Conservation (phyloP, 805 yeast species). For the Ogataea paradorogensis region DNA sequence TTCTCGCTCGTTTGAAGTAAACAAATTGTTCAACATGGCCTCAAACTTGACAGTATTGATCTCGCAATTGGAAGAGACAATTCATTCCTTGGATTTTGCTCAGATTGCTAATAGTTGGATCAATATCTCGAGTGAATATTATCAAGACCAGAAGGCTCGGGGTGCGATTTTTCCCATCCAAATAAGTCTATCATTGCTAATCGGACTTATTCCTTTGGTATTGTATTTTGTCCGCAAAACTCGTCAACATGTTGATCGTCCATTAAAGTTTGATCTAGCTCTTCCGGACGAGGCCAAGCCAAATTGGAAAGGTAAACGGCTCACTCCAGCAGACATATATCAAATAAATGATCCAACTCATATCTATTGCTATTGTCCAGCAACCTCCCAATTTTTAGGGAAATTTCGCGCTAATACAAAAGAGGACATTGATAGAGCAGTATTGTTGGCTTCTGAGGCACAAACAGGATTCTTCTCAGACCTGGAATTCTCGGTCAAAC, state of each 20-base stretch:
- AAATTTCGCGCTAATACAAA: constrained; percentile 60
- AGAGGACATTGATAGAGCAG: constrained; percentile 66
- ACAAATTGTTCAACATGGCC: constrained; percentile 5
- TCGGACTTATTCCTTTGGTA: constrained; percentile 25
- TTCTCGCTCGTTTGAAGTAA: constrained; percentile 4
- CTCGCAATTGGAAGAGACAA: constrained; percentile 23
- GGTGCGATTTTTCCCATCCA: constrained; percentile 27
- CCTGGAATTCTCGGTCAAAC: constrained; percentile 48
- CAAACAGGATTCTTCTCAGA: constrained; percentile 52
- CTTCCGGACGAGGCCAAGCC: constrained; percentile 78
- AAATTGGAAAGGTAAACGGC: constrained; percentile 88
- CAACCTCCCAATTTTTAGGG: constrained; percentile 89
- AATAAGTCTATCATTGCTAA: constrained; percentile 28
- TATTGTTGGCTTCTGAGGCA: constrained; percentile 51
- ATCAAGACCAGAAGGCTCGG: constrained; percentile 7
- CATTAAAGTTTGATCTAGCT: constrained; percentile 49
- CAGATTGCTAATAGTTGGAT: constrained; percentile 15
- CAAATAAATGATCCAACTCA: constrained; percentile 60
- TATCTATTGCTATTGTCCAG: constrained; percentile 91
- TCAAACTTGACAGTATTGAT: constrained; percentile 22
- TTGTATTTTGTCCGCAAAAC: constrained; percentile 25
- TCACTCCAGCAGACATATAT: constrained; percentile 58
- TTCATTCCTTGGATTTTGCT: constrained; percentile 21
- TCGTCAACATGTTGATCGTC: constrained; percentile 29
- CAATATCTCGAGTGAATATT: constrained; percentile 15